phyloP scores from a whole-genome alignment of 2,329 filamentous ascomycete genomes.

The Fonsecaea nubica region DNA sequence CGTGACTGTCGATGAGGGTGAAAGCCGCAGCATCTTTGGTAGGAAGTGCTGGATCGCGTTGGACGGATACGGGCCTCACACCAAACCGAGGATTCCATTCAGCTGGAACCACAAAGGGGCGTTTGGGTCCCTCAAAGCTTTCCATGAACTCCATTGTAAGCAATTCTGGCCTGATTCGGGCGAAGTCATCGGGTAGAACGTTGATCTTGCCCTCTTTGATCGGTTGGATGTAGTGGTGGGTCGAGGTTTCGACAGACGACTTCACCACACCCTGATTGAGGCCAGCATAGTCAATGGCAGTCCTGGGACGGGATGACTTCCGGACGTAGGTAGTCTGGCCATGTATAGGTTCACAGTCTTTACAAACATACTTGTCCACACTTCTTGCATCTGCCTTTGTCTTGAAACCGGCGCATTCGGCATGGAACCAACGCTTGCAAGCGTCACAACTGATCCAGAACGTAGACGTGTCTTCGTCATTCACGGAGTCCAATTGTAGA shows the following conservation, averaged over 20 bases:
- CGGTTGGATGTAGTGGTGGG: conserved; percentile 72
- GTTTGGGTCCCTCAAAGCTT: conserved; percentile 66
- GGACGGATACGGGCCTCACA: conserved; percentile 1
- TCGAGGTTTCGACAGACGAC: conserved; percentile 67
- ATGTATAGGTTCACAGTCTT: conserved; percentile 63
- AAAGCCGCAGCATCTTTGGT: conserved; percentile 5
- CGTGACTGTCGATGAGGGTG: conserved; percentile 22
- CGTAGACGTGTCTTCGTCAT: conserved; percentile 57
- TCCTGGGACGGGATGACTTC: conserved; percentile 69
- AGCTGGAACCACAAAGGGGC: conserved; percentile 71
- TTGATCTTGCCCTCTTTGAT: conserved; percentile 69
- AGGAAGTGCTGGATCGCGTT: background rate
- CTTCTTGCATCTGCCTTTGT: conserved; percentile 68
- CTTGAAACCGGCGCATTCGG: conserved; percentile 70
- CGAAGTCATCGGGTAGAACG: conserved; percentile 67
- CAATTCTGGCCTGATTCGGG: conserved; percentile 68
- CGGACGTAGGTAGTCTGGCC: conserved; percentile 71
- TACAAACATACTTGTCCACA: conserved; percentile 72
- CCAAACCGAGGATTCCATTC: conserved; percentile 61
- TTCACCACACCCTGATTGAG: conserved; percentile 71
- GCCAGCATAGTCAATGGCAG: conserved; percentile 71
- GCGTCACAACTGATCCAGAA: conserved; percentile 72
- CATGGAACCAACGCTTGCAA: conserved; percentile 73
- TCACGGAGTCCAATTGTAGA: conserved; percentile 55
- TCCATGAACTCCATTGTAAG: conserved; percentile 69